A percentile compares a stretch with the other conserved stretches of the same genome.
These are phyloP conservation scores for Mycena latifolia DNA, from an alignment of 768 basidiomycete genomes.

Conservation along the genomic window DNA sequence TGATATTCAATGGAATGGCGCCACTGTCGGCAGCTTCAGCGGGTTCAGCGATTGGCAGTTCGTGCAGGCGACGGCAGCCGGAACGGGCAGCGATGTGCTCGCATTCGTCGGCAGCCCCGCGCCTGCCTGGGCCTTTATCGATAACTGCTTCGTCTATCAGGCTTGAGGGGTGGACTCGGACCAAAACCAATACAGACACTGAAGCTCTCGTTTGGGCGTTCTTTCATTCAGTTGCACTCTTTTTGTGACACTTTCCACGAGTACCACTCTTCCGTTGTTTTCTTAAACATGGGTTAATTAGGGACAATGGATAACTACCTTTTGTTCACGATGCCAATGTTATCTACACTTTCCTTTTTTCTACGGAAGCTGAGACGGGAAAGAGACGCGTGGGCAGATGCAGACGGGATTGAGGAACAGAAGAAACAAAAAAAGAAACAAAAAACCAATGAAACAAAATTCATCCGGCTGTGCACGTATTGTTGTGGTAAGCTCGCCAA, in stretches of 20 bases:
- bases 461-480: too few species aligned
- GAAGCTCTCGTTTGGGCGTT: background rate
- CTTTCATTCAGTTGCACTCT: conserved; percentile 5
- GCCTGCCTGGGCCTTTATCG: conserved; percentile 63
- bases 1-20: conserved; percentile 59
- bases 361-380: too few species aligned
- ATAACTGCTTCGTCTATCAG: conserved; percentile 51
- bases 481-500: too few species aligned
- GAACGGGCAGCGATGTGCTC: conserved; percentile 50
- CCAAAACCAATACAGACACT: conserved; percentile 2
- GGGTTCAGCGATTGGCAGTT: conserved; percentile 54
- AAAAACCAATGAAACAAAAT: too few species aligned
- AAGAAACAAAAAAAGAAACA: too few species aligned
- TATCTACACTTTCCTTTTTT: background rate
- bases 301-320: conserved; percentile 1
- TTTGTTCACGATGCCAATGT: background rate
- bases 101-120: conserved; percentile 57
- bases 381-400: too few species aligned
- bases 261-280: background rate
- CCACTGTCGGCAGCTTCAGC: conserved; percentile 45
- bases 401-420: too few species aligned
- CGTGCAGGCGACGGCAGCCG: conserved; percentile 47
- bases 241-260: conserved; percentile 3
- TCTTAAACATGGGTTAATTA: conserved; percentile 5
- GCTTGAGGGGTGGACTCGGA: background rate